Evolutionary conservation across 2,329 filamentous ascomycete genomes (phyloP), one percentile per base, ranked within the genome.

Genomic region (Diaporthe sp.): DNA sequence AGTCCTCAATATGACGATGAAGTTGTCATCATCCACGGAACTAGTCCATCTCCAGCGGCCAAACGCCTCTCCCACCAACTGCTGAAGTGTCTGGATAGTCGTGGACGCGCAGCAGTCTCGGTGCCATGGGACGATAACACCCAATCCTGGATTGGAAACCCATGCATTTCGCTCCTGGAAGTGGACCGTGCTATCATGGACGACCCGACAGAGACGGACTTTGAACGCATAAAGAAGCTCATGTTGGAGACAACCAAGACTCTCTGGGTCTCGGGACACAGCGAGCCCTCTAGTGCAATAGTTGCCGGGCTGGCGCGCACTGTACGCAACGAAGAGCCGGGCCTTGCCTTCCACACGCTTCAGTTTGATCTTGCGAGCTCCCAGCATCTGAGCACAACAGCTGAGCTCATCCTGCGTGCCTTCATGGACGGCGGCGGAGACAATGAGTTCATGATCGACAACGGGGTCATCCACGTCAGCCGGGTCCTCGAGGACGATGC

Each of bases 121-220:
- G 53, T 57, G 1, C 53, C 53, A 57, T 57, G 53, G 53, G 28
- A 31, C 28, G 53, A 7, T 28, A 57, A 57, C 15, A 57, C n/a
- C 25, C 53, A 57, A 19, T 22, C 13, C 25, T 57, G 53, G 53
- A 22, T 6, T 13, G 53, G 53, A 22, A 57, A 57, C 0, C 53
- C 53, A 19, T 57, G 53, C 15, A 57, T 57, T 34, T 57, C 53
- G 34, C 53, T 57, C 53, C 53, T 57, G 53, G 53, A 57, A 34
- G 28, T 34, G 15, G 53, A 57, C 4, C 53, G 53, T 22, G 25
- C 53, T 15, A 57, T 57, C 53, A 57, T 57, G 53, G 53, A 57
- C 28, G 53, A 57, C 53, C 53, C 53, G 3, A 10, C 53, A 57
- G 28, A 57, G 53, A 34, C 53, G 7, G 53, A 57, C 13, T 57